Percentiles rank a stretch among this genome's conserved stretches.
These are phyloP conservation scores for Chalciporus chontae DNA, from an alignment of 768 basidiomycete genomes.

Conservation along the genomic window DNA sequence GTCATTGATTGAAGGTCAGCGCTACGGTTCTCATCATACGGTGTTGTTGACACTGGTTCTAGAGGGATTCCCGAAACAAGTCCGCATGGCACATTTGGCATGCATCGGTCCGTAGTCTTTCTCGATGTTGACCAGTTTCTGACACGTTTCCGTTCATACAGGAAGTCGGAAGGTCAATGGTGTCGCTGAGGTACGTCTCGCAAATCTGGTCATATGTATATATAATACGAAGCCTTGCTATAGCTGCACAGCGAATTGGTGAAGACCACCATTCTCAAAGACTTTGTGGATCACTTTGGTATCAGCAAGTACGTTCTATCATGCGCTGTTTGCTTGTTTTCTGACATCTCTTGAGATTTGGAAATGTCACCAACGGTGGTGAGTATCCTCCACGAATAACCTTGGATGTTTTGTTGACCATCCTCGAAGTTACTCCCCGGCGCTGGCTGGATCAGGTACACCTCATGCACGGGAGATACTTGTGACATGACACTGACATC, in stretches of 20 bases:
- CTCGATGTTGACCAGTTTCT: background rate
- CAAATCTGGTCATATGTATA: background rate
- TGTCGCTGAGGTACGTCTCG: constrained; percentile 71
- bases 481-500: constrained; percentile 1
- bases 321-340: background rate
- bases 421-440: constrained; percentile 72
- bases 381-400: constrained; percentile 26
- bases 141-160: constrained; percentile 20
- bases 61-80: constrained; percentile 85
- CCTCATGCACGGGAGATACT: background rate
- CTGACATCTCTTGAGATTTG: constrained; percentile 47
- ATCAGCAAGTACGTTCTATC: constrained; percentile 56
- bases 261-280: constrained; percentile 76
- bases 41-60: background rate
- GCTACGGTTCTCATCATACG: background rate
- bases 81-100: constrained; percentile 91
- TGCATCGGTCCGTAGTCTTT: constrained; percentile 54
- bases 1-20: constrained; percentile 85
- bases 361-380: constrained; percentile 93
- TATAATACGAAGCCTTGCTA: background rate
- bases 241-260: constrained; percentile 89
- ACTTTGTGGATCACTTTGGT: constrained; percentile 93
- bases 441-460: constrained; percentile 82
- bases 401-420: background rate
- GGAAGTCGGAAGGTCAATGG: constrained; percentile 89